Conservation (phyloP, 2,329 filamentous ascomycete genomes). For the Xylaria sp. region DNA sequence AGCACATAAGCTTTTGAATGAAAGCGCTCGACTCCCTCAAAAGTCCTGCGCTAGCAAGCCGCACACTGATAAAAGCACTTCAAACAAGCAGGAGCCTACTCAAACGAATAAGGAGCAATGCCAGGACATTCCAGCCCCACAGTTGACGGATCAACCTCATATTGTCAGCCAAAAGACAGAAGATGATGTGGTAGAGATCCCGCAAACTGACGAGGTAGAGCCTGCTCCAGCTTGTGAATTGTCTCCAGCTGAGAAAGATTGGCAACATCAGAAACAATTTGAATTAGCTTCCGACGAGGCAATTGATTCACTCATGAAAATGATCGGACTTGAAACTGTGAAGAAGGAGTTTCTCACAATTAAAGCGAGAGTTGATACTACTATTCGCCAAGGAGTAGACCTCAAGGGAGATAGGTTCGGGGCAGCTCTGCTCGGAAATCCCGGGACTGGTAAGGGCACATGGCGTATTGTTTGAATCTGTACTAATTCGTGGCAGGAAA, state of each 20-base stretch:
- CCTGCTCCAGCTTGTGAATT: not conserved
- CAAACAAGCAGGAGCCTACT: not conserved
- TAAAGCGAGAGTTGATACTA: constrained; percentile 65
- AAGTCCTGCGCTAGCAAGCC: not conserved
- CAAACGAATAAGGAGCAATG: not conserved
- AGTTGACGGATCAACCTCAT: not conserved
- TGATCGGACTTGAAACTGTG: constrained; percentile 69
- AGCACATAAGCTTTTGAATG: not conserved
- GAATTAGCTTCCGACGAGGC: constrained; percentile 43
- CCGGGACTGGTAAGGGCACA: constrained; percentile 64
- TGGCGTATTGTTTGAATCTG: not conserved
- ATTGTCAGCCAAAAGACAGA: not conserved
- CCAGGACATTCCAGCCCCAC: not conserved
- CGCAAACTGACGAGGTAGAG: constrained; percentile 4
- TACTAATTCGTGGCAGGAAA: constrained; percentile 61
- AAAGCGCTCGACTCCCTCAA: not conserved
- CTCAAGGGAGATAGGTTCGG: constrained; percentile 58
- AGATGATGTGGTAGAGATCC: not conserved
- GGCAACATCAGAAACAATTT: constrained; percentile 22
- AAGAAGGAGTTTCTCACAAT: constrained; percentile 66
- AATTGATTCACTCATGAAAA: constrained; percentile 65
- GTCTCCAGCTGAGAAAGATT: constrained; percentile 18
- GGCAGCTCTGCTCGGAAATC: constrained; percentile 67
- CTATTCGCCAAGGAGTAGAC: constrained; percentile 59
- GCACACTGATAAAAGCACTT: not conserved